Conservation (phyloP, 495 filamentous ascomycete genomes). For the Daldinia decipiens region DNA sequence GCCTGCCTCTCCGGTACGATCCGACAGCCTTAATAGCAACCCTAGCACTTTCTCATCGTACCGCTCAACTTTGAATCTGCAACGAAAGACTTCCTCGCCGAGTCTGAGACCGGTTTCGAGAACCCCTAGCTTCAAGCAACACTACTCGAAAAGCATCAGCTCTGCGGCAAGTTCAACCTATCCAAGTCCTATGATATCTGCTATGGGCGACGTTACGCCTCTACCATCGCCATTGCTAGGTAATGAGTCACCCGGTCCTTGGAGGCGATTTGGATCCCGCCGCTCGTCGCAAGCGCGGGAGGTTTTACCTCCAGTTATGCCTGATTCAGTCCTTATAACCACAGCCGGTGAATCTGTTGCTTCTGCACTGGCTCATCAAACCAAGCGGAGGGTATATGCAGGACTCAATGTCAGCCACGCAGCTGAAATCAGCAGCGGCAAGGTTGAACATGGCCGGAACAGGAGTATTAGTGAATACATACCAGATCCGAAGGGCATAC, state of each 20-base stretch:
- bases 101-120: conserved; percentile 57
- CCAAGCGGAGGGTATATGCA: conserved; percentile 64
- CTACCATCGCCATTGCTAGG: conserved; percentile 86
- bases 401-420: conserved; percentile 50
- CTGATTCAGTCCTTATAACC: conserved; percentile 57
- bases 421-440: conserved; percentile 44
- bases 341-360: conserved; percentile 63
- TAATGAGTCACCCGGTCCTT: conserved; percentile 76
- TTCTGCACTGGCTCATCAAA: conserved; percentile 57
- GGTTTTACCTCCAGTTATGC: conserved; percentile 49
- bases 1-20: conserved; percentile 39
- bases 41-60: conserved; percentile 43
- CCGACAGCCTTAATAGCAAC: conserved; percentile 41
- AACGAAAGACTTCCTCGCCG: conserved; percentile 54
- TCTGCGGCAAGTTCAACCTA: conserved; percentile 58
- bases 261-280: conserved; percentile 64
- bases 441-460: conserved; percentile 66
- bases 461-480: conserved; percentile 89
- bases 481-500: conserved; percentile 72
- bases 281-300: conserved; percentile 52
- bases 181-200: conserved; percentile 73
- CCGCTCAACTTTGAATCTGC: conserved; percentile 46
- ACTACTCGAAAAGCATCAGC: conserved; percentile 50
- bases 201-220: conserved; percentile 91
- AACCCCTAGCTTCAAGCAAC: conserved; percentile 60